phyloP scores from a whole-genome alignment of 225 moss, liverwort and hornwort species.

The Pleurozium schreberi region DNA sequence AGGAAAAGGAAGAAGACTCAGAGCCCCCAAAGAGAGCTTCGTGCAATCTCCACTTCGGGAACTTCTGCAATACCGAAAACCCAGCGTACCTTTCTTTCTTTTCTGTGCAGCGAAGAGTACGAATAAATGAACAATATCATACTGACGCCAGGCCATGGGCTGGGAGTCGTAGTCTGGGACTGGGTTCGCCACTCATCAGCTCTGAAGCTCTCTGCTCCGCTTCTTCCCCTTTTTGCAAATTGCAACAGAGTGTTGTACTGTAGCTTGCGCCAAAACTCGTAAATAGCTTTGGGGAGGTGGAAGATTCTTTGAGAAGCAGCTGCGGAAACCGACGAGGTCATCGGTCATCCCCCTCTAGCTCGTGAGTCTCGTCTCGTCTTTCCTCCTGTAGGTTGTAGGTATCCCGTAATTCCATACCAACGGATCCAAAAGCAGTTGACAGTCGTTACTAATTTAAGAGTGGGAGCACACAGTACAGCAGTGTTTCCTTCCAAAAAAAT shows the following conservation, averaged over 20 bases:
- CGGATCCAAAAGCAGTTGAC: background rate
- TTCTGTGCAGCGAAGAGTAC: too few species aligned
- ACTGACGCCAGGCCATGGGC: background rate
- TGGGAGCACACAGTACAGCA: background rate
- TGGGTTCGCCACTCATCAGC: background rate
- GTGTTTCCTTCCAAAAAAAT: too few species aligned
- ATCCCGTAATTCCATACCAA: background rate
- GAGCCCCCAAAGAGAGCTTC: too few species aligned
- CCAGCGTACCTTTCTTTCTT: background rate
- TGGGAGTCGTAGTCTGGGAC: background rate
- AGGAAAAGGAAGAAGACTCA: background rate
- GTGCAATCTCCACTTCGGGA: background rate
- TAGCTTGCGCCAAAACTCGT: background rate
- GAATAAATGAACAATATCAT: background rate
- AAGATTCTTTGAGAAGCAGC: background rate
- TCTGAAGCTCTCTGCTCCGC: too few species aligned
- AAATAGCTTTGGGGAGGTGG: background rate
- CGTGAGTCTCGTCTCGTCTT: too few species aligned
- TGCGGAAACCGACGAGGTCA: background rate
- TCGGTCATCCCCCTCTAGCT: background rate
- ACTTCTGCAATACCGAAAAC: background rate
- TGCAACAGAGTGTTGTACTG: background rate
- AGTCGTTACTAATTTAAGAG: background rate
- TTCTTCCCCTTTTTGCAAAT: background rate
- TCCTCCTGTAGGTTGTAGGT: background rate